These are phyloP conservation scores for Ceratobasidium sp. DNA, from an alignment of 1,284 basidiomycete species.

Conservation along the genomic window DNA sequence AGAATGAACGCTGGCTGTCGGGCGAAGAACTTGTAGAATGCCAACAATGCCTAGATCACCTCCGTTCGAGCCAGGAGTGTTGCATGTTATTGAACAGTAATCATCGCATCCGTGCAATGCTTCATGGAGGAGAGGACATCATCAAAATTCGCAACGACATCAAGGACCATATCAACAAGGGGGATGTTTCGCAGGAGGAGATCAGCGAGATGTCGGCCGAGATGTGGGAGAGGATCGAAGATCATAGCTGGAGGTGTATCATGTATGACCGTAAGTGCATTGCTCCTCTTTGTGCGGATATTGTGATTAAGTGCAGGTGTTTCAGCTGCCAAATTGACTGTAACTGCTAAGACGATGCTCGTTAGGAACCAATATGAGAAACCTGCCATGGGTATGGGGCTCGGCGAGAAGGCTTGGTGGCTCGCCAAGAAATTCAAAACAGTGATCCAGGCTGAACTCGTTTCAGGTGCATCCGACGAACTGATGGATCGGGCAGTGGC, in stretches of 20 bases:
- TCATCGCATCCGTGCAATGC: conserved; percentile 5
- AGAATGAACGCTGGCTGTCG: neutral
- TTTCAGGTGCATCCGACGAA: neutral
- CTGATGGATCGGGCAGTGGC: neutral
- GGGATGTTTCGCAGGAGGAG: neutral
- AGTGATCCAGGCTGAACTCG: neutral
- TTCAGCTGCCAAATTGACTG: neutral
- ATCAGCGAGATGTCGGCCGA: neutral
- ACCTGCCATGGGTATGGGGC: neutral
- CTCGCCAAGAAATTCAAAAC: neutral
- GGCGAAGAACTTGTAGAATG: neutral
- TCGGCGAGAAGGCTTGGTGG: conserved; percentile 2
- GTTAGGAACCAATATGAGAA: neutral
- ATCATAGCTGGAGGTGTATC: neutral
- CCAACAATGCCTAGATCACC: neutral
- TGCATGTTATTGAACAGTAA: neutral
- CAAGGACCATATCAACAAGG: neutral
- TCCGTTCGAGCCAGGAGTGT: neutral
- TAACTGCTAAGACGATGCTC: neutral
- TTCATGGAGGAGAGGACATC: neutral
- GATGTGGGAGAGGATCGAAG: neutral
- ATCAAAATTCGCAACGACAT: neutral
- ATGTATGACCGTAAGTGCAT: neutral
- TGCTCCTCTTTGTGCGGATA: neutral
- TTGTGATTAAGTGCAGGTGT: neutral